phyloP scores from a whole-genome alignment of 345 rosid genomes.

The Eutrema heterophyllum region DNA sequence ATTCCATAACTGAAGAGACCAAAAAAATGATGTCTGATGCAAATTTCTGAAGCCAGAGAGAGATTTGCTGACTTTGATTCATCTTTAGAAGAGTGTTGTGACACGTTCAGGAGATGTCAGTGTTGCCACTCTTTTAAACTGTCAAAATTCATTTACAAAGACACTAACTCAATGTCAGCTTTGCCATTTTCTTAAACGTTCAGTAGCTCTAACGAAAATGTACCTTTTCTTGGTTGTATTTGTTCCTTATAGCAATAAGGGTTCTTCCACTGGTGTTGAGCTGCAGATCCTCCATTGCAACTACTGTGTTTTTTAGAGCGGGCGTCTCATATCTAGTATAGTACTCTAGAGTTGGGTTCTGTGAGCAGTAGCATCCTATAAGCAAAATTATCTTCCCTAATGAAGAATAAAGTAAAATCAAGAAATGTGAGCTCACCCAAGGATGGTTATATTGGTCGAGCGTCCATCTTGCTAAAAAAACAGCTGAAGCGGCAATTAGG shows the following conservation, averaged over 20 bases:
- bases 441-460: slow-evolving; percentile 36
- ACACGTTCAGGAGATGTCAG: slow-evolving; percentile 35
- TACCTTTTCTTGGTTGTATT: slow-evolving; percentile 54
- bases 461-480: slow-evolving; percentile 75
- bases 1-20: not conserved
- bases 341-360: slow-evolving; percentile 78
- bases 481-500: slow-evolving; percentile 72
- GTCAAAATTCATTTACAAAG: slow-evolving; percentile 16
- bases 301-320: no score
- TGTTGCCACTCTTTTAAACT: slow-evolving; percentile 70
- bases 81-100: no score
- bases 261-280: no score
- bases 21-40: no score
- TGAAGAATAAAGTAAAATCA: not conserved
- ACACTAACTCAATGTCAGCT: slow-evolving; percentile 26
- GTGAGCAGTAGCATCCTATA: slow-evolving; percentile 12
- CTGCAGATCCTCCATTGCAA: no score
- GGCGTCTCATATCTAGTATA: slow-evolving; percentile 45
- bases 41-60: no score
- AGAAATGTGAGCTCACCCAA: slow-evolving; percentile 24
- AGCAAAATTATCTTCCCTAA: not conserved
- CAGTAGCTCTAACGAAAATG: no score
- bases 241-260: no score
- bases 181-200: slow-evolving; percentile 15
- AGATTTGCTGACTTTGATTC: no score